Base-by-base conservation (phyloP, 1,284 basidiomycete species). In the Flammula alnicola region DNA sequence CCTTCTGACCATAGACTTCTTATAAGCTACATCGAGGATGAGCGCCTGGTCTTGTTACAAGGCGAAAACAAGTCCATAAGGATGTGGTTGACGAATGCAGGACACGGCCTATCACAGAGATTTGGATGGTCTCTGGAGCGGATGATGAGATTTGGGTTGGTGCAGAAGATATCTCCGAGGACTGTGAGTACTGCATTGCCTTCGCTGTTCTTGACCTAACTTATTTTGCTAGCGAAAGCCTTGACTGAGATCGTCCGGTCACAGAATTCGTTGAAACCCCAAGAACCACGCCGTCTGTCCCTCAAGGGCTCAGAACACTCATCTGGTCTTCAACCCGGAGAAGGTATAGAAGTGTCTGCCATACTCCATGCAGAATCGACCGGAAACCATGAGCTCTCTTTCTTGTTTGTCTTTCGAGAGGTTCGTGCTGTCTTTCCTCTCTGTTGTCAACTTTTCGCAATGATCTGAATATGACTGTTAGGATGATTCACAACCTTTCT, bases 361-460 rank as follows among this genome's bases (percentile, higher is more conserved):
- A 66, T 74, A 3, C 60, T 88, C 26, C 83, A 86, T 60, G 78
- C 80, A 4, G 72, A 76, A 38, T 60, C 67, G 3, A 46, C 67
- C 12, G 79, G 76, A 27, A 70, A 76, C 45, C 75, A 78, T 44
- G 77, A 82, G 42, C 69, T 91, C 10, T 76, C 71, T 49, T 54
- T 89, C 8, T 69, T 91, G 10, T 78, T 91, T 60, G 75, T 86
- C 7, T 91, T 83, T 68, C 79, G 88, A 63, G 81, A 87, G 74
- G 90, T 89, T 58, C 49, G 72, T 67, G 16, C 35, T 5, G 16
- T 4, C 23, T 39, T 35, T 12, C 35, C 5, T 23, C 20, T 30
- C 17, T 4, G n/a, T 5, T 12, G 5, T 22, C 10, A 31, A n/a
- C 5, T 19, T 19, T 36, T 14, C 29, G 17, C 29, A 22, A 39